These are phyloP conservation scores for Stipa capillata DNA, from an alignment of 176 grass and related monocot species.

Conservation along the genomic window DNA sequence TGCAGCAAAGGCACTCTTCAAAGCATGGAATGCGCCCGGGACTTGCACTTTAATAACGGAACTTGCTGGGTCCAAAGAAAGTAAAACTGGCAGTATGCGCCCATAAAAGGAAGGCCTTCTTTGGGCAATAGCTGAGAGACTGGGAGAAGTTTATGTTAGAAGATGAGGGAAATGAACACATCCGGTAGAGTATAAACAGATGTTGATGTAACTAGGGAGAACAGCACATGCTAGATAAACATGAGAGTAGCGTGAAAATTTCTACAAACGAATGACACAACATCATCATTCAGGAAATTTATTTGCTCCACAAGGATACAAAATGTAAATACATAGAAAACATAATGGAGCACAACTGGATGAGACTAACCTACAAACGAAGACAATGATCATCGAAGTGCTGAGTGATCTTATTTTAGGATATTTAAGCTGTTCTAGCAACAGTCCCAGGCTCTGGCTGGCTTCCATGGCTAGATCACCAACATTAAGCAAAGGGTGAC, in stretches of 20 bases:
- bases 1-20: constrained; percentile 73
- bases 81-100: constrained; percentile 83
- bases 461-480: constrained; percentile 88
- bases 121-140: constrained; percentile 84
- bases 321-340: background rate
- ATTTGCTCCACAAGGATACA: background rate
- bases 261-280: background rate
- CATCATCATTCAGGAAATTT: background rate
- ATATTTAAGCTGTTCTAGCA: constrained; percentile 82
- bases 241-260: background rate
- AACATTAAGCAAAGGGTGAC: constrained; percentile 81
- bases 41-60: constrained; percentile 56
- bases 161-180: background rate
- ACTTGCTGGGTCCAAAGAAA: constrained; percentile 82
- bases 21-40: constrained; percentile 75
- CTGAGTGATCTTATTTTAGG: constrained; percentile 83
- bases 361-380: constrained; percentile 69
- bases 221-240: background rate
- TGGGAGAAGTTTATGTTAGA: constrained; percentile 37
- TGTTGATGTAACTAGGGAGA: background rate
- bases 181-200: background rate
- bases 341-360: background rate
- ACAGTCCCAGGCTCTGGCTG: constrained; percentile 80
- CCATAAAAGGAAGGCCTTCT: constrained; percentile 97
- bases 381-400: constrained; percentile 83